Evolutionary conservation across 208 protist species (phyloP), one percentile per base, ranked within the genome.

Genomic region (Trypanosoma mega): DNA sequence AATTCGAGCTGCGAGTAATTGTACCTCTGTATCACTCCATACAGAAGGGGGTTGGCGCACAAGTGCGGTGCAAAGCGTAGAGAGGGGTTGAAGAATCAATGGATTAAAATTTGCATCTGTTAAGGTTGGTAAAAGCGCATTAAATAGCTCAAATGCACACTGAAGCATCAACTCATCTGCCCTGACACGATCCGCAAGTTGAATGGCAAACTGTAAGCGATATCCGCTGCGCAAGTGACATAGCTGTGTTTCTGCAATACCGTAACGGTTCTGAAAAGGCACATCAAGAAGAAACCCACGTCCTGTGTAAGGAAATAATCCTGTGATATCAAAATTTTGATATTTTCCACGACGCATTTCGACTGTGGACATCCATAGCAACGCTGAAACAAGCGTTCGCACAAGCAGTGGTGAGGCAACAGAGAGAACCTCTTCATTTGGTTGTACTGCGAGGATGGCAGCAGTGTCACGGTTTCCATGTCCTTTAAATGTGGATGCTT

Each of bases 1-100:
- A 8, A 78, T 72, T 30, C 80, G 80, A 23, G 78, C 68, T 4
- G 87, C 81, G 12, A 94, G 69, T 36, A 80, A 68, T 72, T 94
- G 87, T 53, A 88, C 66, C 9, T 69, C 44, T 4, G 72, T 71
- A 33, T 91, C 84, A 33, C 34, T 67, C 83, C 83, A 92, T 27
- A 72, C 54, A 46, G 59, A 53, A 7, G 4, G 20, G 1, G 56
- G 50, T 12, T 65, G 52, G 5, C 36, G 52, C 39, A 76, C 12
- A n/a, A 82, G 31, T n/a, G 51, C 72, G 26, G 72, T 65, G 54
- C 78, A 89, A 26, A 94, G 63, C 21, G 80, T 72, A 6, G 85
- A 76, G 2, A 94, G 72, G 4, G 85, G 80, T 9, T 63, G 66
- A n/a, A 90, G 43, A 9, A 84, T 70, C 36, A 76, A 58, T 16